Evolutionary conservation across 2,329 filamentous ascomycete species (phyloP).

Genomic region (Whalleya microplaca): DNA sequence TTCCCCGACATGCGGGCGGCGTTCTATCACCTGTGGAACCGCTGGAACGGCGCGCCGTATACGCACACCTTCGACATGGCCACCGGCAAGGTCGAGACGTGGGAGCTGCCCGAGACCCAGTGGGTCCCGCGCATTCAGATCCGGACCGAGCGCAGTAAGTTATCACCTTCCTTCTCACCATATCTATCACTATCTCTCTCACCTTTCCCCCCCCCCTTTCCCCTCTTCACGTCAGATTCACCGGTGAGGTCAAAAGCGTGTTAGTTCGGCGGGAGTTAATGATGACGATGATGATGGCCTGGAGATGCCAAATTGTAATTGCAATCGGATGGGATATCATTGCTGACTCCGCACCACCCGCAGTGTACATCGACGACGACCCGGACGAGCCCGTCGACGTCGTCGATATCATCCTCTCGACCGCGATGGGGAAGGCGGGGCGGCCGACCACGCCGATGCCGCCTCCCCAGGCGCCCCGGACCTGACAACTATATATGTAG

Average conservation of each 20-base stretch:
- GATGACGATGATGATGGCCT: no score
- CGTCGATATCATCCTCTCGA: constrained; percentile 10
- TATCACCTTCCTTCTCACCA: neutral
- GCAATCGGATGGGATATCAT: no score
- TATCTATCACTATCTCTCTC: neutral
- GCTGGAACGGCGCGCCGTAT: constrained; percentile 1
- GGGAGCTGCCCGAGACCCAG: neutral
- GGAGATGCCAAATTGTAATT: no score
- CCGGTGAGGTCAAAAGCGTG: no score
- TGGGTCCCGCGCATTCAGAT: constrained; percentile 2
- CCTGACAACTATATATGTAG: no score
- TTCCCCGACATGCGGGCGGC: neutral
- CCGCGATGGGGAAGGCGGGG: neutral
- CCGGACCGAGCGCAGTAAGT: constrained; percentile 1
- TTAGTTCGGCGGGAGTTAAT: no score
- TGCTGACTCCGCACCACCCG: no score
- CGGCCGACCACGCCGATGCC: no score
- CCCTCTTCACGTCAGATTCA: no score
- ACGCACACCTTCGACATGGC: constrained; percentile 1
- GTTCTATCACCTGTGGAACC: constrained; percentile 1
- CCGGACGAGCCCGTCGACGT: constrained; percentile 10
- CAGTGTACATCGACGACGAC: constrained; percentile 12
- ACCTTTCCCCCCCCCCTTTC: no score
- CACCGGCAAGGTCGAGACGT: neutral
- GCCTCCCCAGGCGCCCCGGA: no score